Evolutionary conservation across 306 rosid genomes (phyloP), one percentile per base, ranked within the genome.

Genomic region (Styphnolobium japonicum): DNA sequence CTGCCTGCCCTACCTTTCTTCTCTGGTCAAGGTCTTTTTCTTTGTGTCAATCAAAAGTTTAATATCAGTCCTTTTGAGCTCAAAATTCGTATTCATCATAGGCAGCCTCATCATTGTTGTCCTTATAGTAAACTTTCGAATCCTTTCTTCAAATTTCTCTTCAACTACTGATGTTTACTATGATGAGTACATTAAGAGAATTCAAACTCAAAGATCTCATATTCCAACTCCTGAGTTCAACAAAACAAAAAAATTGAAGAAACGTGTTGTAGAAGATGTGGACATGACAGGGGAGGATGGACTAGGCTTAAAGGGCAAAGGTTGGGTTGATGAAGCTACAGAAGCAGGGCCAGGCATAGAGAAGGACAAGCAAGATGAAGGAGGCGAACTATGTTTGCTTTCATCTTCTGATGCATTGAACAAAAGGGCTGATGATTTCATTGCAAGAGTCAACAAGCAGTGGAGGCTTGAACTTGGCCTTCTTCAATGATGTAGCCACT

Each of bases 381-480:
- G 4, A 16, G 56, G 56, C 3, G 58, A 45, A 27, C 23, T 0
- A 4, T 25, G n/a, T 25, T 36, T 25, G 62, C 18, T 49, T 18
- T 29, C 18, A n/a, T 61, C 39, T 70, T 27, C 61, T 10, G 87
- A 84, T 48, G 88, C 77, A 33, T 75, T 90, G 55, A 87, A 12
- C 45, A 83, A 46, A 85, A 87, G 92, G 82, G 90, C 88, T 14
- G 92, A 90, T 82, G 94, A 86, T 37, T 84, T 81, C 57, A 90
- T 90, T 67, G 90, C 88, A n/a, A 90, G 88, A 84, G 83, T 86
- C 10, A 84, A 80, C 58, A 71, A 68, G 58, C 86, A 82, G 19
- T 84, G 88, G 82, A 68, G 68, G 65, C 70, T 80, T 83, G 94
- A 90, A 80, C 85, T 83, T 70, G 10, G 37, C 63, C 68, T 67